Conservation (phyloP, 2,329 filamentous ascomycete genomes). For the Neocucurbitaria cava region DNA sequence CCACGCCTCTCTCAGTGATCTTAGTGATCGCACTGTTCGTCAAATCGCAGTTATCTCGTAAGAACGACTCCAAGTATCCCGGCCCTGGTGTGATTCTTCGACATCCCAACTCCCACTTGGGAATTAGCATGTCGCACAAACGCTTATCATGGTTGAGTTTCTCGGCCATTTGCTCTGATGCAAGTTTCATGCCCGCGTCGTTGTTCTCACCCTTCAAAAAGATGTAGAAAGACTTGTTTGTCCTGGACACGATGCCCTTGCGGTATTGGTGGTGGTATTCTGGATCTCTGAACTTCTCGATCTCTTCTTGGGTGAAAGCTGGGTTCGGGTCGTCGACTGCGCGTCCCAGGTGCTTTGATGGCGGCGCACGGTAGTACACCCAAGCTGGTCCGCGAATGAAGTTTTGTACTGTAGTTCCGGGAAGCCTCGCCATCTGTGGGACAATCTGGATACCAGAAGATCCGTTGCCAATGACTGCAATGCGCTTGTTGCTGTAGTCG, state of each 20-base stretch:
- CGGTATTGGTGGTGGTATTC: constrained; percentile 20
- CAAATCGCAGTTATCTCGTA: constrained; percentile 56
- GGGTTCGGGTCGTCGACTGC: constrained; percentile 29
- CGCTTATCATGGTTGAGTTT: constrained; percentile 23
- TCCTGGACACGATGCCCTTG: constrained; percentile 25
- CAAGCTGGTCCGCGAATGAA: constrained; percentile 28
- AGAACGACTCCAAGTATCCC: constrained; percentile 57
- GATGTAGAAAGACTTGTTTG: constrained; percentile 29
- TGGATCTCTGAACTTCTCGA: constrained; percentile 24
- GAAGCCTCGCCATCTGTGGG: constrained; percentile 25
- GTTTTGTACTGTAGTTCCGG: constrained; percentile 25
- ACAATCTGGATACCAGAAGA: constrained; percentile 29
- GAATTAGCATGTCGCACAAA: constrained; percentile 28
- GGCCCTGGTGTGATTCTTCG: constrained; percentile 55
- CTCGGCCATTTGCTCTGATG: constrained; percentile 21
- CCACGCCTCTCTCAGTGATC: constrained; percentile 54
- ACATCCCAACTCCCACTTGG: constrained; percentile 33
- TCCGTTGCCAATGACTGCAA: constrained; percentile 31
- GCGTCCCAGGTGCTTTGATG: constrained; percentile 29
- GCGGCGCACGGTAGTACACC: constrained; percentile 28
- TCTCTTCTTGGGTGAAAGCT: constrained; percentile 25
- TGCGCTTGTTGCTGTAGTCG: constrained; percentile 24
- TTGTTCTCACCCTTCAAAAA: constrained; percentile 29
- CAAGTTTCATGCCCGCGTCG: constrained; percentile 21
- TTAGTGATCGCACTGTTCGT: constrained; percentile 54